Base-by-base conservation (phyloP, 495 filamentous ascomycete species). In the Pyronema omphalodes region DNA sequence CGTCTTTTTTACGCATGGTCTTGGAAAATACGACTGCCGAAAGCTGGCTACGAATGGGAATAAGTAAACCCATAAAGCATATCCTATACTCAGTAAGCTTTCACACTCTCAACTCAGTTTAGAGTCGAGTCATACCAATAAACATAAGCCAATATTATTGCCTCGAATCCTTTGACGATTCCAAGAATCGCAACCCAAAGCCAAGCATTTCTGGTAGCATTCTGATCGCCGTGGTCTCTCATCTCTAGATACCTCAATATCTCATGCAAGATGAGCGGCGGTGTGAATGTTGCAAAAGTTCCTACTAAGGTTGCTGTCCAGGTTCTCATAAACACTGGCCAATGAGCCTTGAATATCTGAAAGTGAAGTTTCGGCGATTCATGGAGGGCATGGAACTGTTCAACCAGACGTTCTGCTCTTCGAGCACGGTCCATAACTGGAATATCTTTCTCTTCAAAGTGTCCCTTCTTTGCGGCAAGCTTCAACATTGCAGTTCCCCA, bases 21-120 rank as follows among this genome's bases (percentile, higher is more conserved):
- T 93, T 91, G 40, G 77, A 74, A 56, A 88, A 88, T 8, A 89
- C 74, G 15, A 85, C 68, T 0, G 83, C 77, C 1, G 82, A 81
- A 1, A 89, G 68, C 53, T 87, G 80, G 18, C 76, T 71, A 34
- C 81, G 77, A 35, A 88, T 70, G 2, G 81, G 82, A 15, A 85
- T 71, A 17, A 72, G 73, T 3, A 87, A 58, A 37, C 76, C 73
- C 0, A 78, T 76, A 63, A 72, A 84, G 0, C 76, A 76, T 19
- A 81, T 60, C 82, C 83, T 88, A 61, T 71, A 77, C 3, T 77
- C 54, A 69, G 39, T 33, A 48, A n/a, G 8, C 43, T 44, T 9
- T 5, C 14, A 51, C 15, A 6, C 34, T 29, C 12, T 23, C 33
- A 9, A 9, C 33, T 19, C 34, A 8, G 9, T 33, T 17, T n/a